phyloP scores from a whole-genome alignment of 306 rosid genomes.

The Prunus campanulata region DNA sequence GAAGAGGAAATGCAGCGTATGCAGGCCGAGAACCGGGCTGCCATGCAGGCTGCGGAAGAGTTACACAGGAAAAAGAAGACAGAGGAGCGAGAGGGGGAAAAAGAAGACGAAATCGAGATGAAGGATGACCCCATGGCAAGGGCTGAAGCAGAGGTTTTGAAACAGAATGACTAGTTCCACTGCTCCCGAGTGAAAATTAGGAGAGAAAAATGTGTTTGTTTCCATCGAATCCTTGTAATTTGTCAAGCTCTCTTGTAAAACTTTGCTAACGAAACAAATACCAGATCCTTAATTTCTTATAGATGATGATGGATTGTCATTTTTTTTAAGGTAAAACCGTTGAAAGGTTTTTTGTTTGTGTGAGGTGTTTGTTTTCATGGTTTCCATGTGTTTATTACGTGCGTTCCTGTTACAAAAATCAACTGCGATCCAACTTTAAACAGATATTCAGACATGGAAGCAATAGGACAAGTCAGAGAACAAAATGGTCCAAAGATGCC shows the following conservation, averaged over 20 bases:
- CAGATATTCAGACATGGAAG: no score
- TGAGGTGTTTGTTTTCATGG: background rate
- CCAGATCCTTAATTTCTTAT: background rate
- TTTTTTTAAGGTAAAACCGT: background rate
- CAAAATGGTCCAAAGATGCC: no score
- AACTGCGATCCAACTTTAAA: no score
- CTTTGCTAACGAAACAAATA: background rate
- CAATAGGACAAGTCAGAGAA: no score
- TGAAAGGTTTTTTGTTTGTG: background rate
- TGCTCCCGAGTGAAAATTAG: background rate
- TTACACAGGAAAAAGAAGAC: conserved; percentile 71
- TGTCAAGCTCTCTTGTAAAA: conserved; percentile 10
- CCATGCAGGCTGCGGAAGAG: conserved; percentile 90
- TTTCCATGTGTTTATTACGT: background rate
- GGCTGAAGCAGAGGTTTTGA: conserved; percentile 74
- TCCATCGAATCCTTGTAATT: conserved; percentile 10
- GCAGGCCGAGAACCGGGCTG: conserved; percentile 77
- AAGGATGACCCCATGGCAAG: conserved; percentile 78
- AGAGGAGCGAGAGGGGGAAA: conserved; percentile 79
- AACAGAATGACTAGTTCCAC: conserved; percentile 27
- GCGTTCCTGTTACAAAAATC: background rate
- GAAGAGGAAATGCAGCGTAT: conserved; percentile 89
- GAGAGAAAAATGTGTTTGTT: background rate
- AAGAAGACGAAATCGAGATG: conserved; percentile 62
- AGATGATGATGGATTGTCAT: background rate